These are phyloP conservation scores for Ogataea thermomethanolica DNA, from an alignment of 805 yeast genomes.

Conservation along the genomic window DNA sequence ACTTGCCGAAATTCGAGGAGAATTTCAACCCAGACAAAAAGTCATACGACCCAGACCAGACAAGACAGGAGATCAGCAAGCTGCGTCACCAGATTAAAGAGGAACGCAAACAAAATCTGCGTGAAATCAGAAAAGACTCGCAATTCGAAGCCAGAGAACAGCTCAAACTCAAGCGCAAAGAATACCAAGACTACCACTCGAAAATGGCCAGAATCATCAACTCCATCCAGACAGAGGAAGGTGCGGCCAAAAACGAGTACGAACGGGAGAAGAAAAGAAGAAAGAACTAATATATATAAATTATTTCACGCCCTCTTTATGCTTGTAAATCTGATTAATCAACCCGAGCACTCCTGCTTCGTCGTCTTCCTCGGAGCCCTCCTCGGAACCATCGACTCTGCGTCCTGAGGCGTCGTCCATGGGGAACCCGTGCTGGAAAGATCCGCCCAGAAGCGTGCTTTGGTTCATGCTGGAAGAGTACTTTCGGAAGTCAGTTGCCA, in stretches of 20 bases:
- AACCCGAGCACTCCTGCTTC: slow-evolving; percentile 58
- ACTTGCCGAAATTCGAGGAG: slow-evolving; percentile 90
- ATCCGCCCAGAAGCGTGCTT: slow-evolving; percentile 40
- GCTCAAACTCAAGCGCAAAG: slow-evolving; percentile 70
- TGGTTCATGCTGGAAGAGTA: slow-evolving; percentile 26
- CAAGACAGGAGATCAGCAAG: slow-evolving; percentile 79
- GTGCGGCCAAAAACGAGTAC: slow-evolving; percentile 89
- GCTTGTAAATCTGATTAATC: slow-evolving; percentile 74
- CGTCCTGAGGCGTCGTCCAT: slow-evolving; percentile 18
- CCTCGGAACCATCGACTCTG: slow-evolving; percentile 11
- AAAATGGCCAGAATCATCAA: slow-evolving; percentile 87
- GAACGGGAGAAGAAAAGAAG: slow-evolving; percentile 74
- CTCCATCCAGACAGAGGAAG: slow-evolving; percentile 88
- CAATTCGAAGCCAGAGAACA: slow-evolving; percentile 84
- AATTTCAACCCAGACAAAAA: slow-evolving; percentile 94
- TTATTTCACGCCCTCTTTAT: slow-evolving; percentile 30
- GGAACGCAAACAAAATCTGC: slow-evolving; percentile 82
- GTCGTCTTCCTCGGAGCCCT: slow-evolving; percentile 33
- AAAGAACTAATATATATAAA: slow-evolving; percentile 4
- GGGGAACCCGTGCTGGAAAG: slow-evolving; percentile 39
- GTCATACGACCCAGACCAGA: slow-evolving; percentile 79
- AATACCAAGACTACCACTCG: slow-evolving; percentile 76
- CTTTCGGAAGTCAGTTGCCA: slow-evolving; percentile 22
- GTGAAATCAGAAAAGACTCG: slow-evolving; percentile 87
- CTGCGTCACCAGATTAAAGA: slow-evolving; percentile 83